These are phyloP conservation scores for Epichloe amarillans DNA, from an alignment of 2,329 filamentous ascomycete species.

Conservation along the genomic window DNA sequence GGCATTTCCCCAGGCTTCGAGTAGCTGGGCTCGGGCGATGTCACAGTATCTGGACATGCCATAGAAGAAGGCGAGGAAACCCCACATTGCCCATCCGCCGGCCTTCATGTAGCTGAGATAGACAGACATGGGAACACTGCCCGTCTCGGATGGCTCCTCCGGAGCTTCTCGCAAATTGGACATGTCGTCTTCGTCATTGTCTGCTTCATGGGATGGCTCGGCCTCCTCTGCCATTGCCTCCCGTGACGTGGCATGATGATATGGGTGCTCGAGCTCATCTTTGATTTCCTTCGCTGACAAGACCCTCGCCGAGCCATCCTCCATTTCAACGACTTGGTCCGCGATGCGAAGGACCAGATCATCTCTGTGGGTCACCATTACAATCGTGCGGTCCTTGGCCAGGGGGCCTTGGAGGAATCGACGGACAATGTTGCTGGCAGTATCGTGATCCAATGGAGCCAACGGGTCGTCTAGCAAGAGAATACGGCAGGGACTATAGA, in stretches of 20 bases:
- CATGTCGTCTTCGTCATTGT: conserved; percentile 10
- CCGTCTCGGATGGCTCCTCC: conserved; percentile 32
- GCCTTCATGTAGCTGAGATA: conserved; percentile 82
- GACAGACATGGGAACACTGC: conserved; percentile 59
- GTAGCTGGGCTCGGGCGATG: conserved; percentile 61
- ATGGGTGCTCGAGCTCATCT: conserved; percentile 24
- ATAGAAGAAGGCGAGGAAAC: conserved; percentile 47
- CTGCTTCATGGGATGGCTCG: conserved; percentile 18
- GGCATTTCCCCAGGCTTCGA: conserved; percentile 75
- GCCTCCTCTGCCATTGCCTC: conserved; percentile 9
- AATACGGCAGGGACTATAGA: conserved; percentile 44
- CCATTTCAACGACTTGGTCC: conserved; percentile 58
- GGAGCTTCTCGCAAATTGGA: conserved; percentile 14
- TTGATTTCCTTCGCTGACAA: conserved; percentile 32
- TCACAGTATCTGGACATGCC: conserved; percentile 48
- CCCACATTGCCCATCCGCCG: conserved; percentile 64
- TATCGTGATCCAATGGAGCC: conserved; percentile 49
- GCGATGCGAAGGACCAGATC: conserved; percentile 64
- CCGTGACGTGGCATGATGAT: conserved; percentile 17
- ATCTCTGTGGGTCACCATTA: conserved; percentile 73
- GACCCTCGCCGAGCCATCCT: conserved; percentile 42
- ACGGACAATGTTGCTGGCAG: conserved; percentile 47
- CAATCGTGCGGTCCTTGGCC: conserved; percentile 50
- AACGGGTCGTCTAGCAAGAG: conserved; percentile 51
- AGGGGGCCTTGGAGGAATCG: conserved; percentile 47